These are phyloP conservation scores for Fennellomyces sp. DNA, from an alignment of 371 early-diverging fungal species.

Conservation along the genomic window DNA sequence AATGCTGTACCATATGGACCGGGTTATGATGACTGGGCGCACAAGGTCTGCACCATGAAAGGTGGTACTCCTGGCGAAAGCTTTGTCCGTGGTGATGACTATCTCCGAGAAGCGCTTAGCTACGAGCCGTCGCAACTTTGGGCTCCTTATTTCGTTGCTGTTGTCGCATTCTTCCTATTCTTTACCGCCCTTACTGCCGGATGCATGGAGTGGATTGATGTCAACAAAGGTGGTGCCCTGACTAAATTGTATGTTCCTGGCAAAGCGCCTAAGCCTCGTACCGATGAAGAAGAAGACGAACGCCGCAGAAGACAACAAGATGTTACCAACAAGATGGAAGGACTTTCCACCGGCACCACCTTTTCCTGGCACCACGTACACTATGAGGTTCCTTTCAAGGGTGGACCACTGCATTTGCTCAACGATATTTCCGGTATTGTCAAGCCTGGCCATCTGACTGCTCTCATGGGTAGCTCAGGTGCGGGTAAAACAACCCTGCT, in stretches of 20 bases:
- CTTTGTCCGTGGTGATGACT: slow-evolving; percentile 60
- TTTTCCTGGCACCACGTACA: slow-evolving; percentile 48
- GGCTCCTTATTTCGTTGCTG: slow-evolving; percentile 41
- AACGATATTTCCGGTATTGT: no score
- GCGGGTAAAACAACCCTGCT: no score
- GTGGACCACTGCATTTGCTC: slow-evolving; percentile 41
- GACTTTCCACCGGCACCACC: slow-evolving; percentile 34
- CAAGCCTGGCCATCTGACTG: no score
- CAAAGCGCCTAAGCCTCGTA: slow-evolving; percentile 21
- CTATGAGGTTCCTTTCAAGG: slow-evolving; percentile 52
- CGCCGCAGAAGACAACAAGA: slow-evolving; percentile 12
- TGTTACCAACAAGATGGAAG: slow-evolving; percentile 16
- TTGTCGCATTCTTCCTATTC: slow-evolving; percentile 43
- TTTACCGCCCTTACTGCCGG: slow-evolving; percentile 42
- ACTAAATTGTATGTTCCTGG: slow-evolving; percentile 53
- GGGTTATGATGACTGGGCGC: no score
- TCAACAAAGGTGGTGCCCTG: slow-evolving; percentile 43
- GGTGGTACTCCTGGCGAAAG: slow-evolving; percentile 52
- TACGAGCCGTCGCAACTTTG: slow-evolving; percentile 28
- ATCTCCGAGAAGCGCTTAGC: slow-evolving; percentile 60
- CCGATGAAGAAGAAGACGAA: slow-evolving; percentile 22
- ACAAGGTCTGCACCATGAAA: no score
- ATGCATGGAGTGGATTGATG: slow-evolving; percentile 50
- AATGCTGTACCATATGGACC: slow-evolving; percentile 60
- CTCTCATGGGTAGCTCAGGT: no score